Conservation (phyloP, 164 flowering plant species). For the Vitis rotundifolia region DNA sequence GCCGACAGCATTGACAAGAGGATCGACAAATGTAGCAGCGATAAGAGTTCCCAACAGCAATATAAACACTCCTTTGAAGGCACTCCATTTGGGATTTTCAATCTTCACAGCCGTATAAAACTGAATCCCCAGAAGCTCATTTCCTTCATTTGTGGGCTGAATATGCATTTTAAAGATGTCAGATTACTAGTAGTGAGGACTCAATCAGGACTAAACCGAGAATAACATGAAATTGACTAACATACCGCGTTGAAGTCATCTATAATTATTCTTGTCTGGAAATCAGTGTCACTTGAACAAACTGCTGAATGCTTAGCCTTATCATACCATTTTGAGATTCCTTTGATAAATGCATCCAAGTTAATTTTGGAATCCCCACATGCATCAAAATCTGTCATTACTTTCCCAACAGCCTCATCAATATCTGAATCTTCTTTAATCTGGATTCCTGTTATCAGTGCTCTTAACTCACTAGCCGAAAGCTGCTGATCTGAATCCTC, state of each 20-base stretch:
- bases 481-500: constrained; percentile 2
- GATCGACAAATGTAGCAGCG: constrained; percentile 45
- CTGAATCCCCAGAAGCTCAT: constrained; percentile 20
- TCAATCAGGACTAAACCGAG: neutral
- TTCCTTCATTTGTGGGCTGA: constrained; percentile 31
- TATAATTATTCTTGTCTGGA: neutral
- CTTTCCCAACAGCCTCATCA: neutral
- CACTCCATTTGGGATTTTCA: constrained; percentile 17
- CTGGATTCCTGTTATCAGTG: constrained; percentile 25
- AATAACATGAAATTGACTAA: neutral
- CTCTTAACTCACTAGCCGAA: constrained; percentile 24
- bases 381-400: constrained; percentile 41
- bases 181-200: neutral
- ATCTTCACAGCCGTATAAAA: constrained; percentile 7
- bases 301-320: constrained; percentile 3
- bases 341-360: constrained; percentile 30
- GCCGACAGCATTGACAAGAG: constrained; percentile 47
- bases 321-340: constrained; percentile 31
- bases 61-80: constrained; percentile 35
- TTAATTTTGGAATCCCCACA: constrained; percentile 26
- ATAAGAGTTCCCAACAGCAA: constrained; percentile 43
- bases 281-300: neutral
- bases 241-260: constrained; percentile 22
- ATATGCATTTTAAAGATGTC: neutral
- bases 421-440: neutral